These are phyloP conservation scores for Dillenia turbinata DNA, from an alignment of 164 flowering plant genomes.

Conservation along the genomic window DNA sequence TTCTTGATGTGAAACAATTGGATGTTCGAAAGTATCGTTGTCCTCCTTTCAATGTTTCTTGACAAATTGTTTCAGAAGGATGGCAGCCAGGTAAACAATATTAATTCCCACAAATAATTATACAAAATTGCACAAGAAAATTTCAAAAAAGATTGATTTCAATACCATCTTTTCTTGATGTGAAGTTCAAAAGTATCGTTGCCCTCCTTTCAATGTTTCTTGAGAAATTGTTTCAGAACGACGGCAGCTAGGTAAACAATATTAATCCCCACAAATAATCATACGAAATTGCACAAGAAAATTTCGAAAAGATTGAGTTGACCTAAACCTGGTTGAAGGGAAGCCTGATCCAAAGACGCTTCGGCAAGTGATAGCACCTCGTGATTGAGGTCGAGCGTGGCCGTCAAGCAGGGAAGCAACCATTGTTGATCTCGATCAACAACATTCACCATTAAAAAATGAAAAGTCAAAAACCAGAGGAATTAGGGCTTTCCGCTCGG, in stretches of 20 bases:
- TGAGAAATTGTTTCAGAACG: constrained; percentile 79
- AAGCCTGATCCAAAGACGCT: constrained; percentile 80
- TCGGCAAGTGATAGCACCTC: constrained; percentile 83
- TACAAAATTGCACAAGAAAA: neutral
- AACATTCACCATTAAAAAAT: constrained; percentile 1
- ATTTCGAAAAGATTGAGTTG: neutral
- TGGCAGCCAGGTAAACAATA: constrained; percentile 78
- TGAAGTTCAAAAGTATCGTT: constrained; percentile 70
- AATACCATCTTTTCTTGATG: constrained; percentile 81
- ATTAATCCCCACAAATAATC: constrained; percentile 46
- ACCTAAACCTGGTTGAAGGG: constrained; percentile 57
- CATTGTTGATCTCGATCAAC: constrained; percentile 86
- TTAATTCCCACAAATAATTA: constrained; percentile 42
- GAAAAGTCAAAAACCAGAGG: no score
- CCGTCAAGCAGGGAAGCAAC: constrained; percentile 81
- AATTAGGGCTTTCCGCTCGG: no score
- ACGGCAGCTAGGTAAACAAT: constrained; percentile 80
- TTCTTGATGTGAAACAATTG: constrained; percentile 66
- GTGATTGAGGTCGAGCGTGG: constrained; percentile 75
- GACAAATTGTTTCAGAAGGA: constrained; percentile 84
- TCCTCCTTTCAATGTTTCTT: constrained; percentile 95
- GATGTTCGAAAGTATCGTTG: constrained; percentile 75
- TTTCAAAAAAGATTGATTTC: neutral
- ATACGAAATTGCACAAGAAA: neutral
- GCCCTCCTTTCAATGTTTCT: constrained; percentile 91